Conservation (phyloP, 257 asterid species). For the Salvia miltiorrhiza region DNA sequence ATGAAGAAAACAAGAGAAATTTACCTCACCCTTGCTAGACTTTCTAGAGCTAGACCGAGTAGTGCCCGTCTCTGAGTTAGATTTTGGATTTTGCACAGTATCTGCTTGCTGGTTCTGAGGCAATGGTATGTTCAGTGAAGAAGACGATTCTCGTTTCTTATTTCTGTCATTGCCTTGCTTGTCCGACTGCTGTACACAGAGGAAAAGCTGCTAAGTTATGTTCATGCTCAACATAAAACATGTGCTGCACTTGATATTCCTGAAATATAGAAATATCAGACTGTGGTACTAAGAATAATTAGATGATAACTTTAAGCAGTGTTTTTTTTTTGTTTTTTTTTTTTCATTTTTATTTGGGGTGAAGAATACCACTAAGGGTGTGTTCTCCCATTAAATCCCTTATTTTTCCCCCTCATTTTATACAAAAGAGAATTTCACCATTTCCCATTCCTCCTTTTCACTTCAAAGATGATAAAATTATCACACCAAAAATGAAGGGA, state of each 20-base stretch:
- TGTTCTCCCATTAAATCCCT: too few relatives aligned
- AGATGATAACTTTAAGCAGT: too few relatives aligned
- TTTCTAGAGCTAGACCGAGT: slow-evolving; percentile 39
- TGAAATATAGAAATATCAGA: background rate
- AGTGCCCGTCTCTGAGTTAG: slow-evolving; percentile 24
- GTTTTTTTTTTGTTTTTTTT: too few relatives aligned
- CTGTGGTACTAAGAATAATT: too few relatives aligned
- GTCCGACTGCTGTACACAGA: slow-evolving; percentile 39
- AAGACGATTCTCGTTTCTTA: slow-evolving; percentile 37
- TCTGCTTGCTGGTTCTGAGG: slow-evolving; percentile 37
- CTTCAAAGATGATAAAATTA: too few relatives aligned
- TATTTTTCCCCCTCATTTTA: too few relatives aligned
- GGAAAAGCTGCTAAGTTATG: slow-evolving; percentile 3
- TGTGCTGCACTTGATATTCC: background rate
- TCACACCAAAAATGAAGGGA: too few relatives aligned
- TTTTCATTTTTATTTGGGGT: too few relatives aligned
- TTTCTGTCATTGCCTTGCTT: slow-evolving; percentile 40
- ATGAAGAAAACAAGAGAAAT: slow-evolving; percentile 6
- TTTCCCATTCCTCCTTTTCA: too few relatives aligned
- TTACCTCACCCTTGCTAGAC: slow-evolving; percentile 62
- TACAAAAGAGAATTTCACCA: too few relatives aligned
- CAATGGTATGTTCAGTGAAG: slow-evolving; percentile 22
- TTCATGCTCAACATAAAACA: background rate
- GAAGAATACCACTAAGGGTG: too few relatives aligned
- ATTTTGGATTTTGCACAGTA: slow-evolving; percentile 27